Evolutionary conservation across 129 eudicot genomes (phyloP), one percentile per base, ranked within the genome.

Genomic region (Apium graveolens): DNA sequence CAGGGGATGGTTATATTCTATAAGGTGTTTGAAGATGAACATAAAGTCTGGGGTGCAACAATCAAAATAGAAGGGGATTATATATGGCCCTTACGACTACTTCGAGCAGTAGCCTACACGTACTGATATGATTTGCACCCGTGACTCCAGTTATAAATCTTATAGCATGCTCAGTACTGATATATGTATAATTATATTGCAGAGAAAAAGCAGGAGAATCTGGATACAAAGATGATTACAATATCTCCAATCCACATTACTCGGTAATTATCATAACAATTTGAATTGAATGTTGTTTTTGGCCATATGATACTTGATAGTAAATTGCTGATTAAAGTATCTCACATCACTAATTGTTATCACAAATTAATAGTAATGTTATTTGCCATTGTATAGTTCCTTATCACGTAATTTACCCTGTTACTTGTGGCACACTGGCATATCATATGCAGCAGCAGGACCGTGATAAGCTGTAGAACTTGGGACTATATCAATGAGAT

Each of bases 51-150:
- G 14, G 89, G 92, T 85, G 98, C 92, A 38, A 90, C 88, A 81
- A 86, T 91, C 76, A 87, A 92, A 79, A 89, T 95, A 53, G 98
- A 91, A 84, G 98, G 97, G 76, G 97, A 91, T 41, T 95, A 95
- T 81, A 88, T 88, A 69, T 91, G 98, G 97, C 98, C 97, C 31
- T 90, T 95, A 78, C 90, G 91, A 86, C 97, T 91, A 83, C 96
- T 95, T 76, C 91, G 97, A 72, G 78, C 91, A 94, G n/a, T n/a
- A n/a, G n/a, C n/a, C 74, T 88, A 88, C 89, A 95, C 97, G 98
- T 95, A n/a, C 73, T 13, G 0, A 44, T n/a, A 21, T 57, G 65
- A n/a, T 5, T 13, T 57, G 65, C 31, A 57, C 65, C 65, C 0
- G 65, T n/a, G 65, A 7, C 4, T 24, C 31, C 65, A 57, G 13